These are phyloP conservation scores for Capsella bursapastoris DNA, from an alignment of 345 rosid species.

Conservation along the genomic window DNA sequence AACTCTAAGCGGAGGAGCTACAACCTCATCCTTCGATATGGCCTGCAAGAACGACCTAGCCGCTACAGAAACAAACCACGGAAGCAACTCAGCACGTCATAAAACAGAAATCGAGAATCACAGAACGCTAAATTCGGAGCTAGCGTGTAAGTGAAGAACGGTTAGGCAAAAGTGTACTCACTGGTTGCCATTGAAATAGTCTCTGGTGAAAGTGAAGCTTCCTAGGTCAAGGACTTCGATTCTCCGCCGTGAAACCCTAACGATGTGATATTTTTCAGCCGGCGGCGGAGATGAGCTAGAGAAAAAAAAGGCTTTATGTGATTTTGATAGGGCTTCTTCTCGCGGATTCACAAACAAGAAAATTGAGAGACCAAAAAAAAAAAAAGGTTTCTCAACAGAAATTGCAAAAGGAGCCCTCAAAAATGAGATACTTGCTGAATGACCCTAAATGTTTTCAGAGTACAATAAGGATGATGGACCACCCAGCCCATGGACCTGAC, in stretches of 20 bases:
- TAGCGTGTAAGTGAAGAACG: slow-evolving; percentile 2
- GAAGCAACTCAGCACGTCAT: background rate
- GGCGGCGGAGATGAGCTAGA: slow-evolving; percentile 33
- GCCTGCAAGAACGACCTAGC: slow-evolving; percentile 87
- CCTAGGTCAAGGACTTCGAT: background rate
- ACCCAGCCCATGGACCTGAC: slow-evolving; percentile 37
- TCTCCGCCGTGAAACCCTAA: slow-evolving; percentile 39
- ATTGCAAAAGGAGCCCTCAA: slow-evolving; percentile 12
- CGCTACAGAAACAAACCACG: slow-evolving; percentile 42
- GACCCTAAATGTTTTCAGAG: background rate
- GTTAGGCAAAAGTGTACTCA: background rate
- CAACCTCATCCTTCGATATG: slow-evolving; percentile 80
- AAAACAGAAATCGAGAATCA: background rate
- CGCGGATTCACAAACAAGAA: background rate
- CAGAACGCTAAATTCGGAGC: slow-evolving; percentile 5
- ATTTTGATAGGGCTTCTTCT: slow-evolving; percentile 43
- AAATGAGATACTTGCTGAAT: background rate
- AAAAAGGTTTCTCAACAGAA: background rate
- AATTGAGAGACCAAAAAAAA: background rate
- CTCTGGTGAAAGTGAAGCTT: slow-evolving; percentile 5
- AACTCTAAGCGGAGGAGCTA: slow-evolving; percentile 85
- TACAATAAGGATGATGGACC: slow-evolving; percentile 23
- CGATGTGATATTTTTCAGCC: slow-evolving; percentile 16
- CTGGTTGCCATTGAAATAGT: slow-evolving; percentile 44
- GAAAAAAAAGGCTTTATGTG: slow-evolving; percentile 16